phyloP scores from a whole-genome alignment of 73 alveolate species.

The Symbiodinium natans region DNA sequence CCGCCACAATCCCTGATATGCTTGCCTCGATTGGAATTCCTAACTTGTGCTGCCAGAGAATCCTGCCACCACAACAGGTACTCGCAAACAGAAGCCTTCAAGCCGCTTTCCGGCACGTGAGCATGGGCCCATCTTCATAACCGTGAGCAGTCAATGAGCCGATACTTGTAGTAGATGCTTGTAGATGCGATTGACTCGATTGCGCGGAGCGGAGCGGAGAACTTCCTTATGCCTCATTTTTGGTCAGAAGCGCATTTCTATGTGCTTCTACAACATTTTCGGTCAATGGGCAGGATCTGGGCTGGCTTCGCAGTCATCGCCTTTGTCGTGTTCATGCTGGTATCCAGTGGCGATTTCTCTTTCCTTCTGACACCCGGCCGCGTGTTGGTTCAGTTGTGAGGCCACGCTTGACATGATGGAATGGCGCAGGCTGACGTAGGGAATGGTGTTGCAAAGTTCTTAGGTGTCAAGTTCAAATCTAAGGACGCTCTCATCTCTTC shows the following conservation, averaged over 20 bases:
- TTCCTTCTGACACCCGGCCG: conserved; percentile 60
- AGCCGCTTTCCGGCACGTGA: not conserved
- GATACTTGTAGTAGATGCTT: too few relatives aligned
- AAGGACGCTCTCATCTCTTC: conserved; percentile 79
- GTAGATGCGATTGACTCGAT: too few relatives aligned
- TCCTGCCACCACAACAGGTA: not conserved
- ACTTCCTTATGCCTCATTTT: too few relatives aligned
- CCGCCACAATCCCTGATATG: not conserved
- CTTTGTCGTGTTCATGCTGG: conserved; percentile 84
- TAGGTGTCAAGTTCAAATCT: not conserved
- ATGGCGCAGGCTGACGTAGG: too few relatives aligned
- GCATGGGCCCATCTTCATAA: too few relatives aligned
- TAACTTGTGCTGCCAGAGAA: not conserved
- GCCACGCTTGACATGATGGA: not conserved
- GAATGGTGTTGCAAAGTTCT: too few relatives aligned
- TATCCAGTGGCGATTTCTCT: conserved; percentile 94
- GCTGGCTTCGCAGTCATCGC: conserved; percentile 91
- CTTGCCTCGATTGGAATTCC: not conserved
- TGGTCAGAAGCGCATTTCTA: too few relatives aligned
- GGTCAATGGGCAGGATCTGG: too few relatives aligned
- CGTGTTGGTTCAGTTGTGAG: not conserved
- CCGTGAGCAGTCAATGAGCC: too few relatives aligned
- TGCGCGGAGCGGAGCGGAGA: too few relatives aligned
- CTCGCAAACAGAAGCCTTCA: conserved; percentile 89
- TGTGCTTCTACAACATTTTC: too few relatives aligned